These are phyloP conservation scores for Flaveria trinervia DNA, from an alignment of 129 eudicot species.

Conservation along the genomic window DNA sequence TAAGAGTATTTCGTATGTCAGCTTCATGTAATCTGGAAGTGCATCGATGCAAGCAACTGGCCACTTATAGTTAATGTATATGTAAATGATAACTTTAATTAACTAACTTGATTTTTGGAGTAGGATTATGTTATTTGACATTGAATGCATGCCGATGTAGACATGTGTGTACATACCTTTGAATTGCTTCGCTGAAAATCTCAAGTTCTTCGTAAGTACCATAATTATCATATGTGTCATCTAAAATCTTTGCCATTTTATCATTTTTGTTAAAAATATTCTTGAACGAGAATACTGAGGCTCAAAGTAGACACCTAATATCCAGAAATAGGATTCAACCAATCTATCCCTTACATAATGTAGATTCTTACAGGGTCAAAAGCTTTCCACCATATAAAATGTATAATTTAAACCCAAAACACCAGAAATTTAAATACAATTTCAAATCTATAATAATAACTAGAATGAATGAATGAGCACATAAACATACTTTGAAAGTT, in stretches of 20 bases:
- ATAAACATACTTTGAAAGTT: neutral
- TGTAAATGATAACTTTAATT: neutral
- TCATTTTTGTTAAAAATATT: too few species aligned
- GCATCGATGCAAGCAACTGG: too few species aligned
- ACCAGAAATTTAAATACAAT: neutral
- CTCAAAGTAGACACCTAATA: too few species aligned
- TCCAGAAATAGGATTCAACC: too few species aligned
- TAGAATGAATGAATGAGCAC: neutral
- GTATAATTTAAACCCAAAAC: neutral
- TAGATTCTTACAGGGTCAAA: neutral
- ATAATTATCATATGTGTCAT: too few species aligned
- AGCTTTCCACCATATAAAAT: constrained; percentile 3
- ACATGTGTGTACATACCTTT: constrained; percentile 6
- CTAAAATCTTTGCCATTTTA: too few species aligned
- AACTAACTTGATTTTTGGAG: neutral
- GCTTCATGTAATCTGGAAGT: too few species aligned
- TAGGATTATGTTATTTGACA: too few species aligned
- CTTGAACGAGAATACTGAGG: too few species aligned
- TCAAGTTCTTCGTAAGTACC: constrained; percentile 10
- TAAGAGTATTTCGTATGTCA: too few species aligned
- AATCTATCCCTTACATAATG: too few species aligned
- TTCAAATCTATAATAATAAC: neutral
- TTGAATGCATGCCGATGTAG: neutral
- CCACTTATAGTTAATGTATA: too few species aligned
- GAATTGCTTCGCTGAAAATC: neutral